phyloP scores from a whole-genome alignment of 2,329 filamentous ascomycete genomes.

The Calonectria pseudoreteaudii region DNA sequence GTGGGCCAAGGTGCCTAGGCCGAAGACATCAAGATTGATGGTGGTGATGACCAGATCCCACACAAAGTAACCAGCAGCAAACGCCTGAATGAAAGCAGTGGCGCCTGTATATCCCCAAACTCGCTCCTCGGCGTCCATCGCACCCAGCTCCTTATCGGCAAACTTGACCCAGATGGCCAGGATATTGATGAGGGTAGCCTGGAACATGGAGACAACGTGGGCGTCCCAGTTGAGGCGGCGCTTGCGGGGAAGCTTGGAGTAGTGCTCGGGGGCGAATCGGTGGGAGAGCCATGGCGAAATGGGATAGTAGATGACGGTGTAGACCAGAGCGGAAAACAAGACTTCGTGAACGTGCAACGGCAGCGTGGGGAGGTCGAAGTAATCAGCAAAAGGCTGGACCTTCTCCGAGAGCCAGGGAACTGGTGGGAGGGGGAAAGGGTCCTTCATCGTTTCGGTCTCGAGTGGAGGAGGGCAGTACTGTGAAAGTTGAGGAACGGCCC shows the following conservation, averaged over 20 bases:
- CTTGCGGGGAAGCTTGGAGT: slow-evolving; percentile 73
- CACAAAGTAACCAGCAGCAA: slow-evolving; percentile 85
- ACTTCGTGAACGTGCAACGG: slow-evolving; percentile 85
- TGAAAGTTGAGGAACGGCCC: not conserved
- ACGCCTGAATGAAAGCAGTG: slow-evolving; percentile 78
- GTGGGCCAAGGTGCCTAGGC: slow-evolving; percentile 81
- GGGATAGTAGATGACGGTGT: slow-evolving; percentile 74
- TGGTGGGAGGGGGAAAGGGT: slow-evolving; percentile 76
- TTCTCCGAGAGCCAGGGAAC: slow-evolving; percentile 67
- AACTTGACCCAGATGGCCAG: slow-evolving; percentile 81
- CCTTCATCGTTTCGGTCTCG: slow-evolving; percentile 67
- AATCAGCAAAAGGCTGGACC: slow-evolving; percentile 73
- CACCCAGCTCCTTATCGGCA: slow-evolving; percentile 73
- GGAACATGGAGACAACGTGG: slow-evolving; percentile 85
- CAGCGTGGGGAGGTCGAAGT: slow-evolving; percentile 72
- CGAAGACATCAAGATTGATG: slow-evolving; percentile 77
- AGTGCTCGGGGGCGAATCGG: slow-evolving; percentile 71
- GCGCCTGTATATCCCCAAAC: slow-evolving; percentile 84
- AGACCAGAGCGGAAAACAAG: slow-evolving; percentile 72
- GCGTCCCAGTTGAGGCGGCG: slow-evolving; percentile 84
- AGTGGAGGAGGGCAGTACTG: not conserved
- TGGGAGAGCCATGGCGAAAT: slow-evolving; percentile 76
- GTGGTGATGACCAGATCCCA: slow-evolving; percentile 83
- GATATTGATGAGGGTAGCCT: slow-evolving; percentile 77
- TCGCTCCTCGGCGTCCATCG: slow-evolving; percentile 75